Evolutionary conservation across 2,329 filamentous ascomycete genomes (phyloP), one percentile per base, ranked within the genome.

Genomic region (Trichoderma brevicompactum): DNA sequence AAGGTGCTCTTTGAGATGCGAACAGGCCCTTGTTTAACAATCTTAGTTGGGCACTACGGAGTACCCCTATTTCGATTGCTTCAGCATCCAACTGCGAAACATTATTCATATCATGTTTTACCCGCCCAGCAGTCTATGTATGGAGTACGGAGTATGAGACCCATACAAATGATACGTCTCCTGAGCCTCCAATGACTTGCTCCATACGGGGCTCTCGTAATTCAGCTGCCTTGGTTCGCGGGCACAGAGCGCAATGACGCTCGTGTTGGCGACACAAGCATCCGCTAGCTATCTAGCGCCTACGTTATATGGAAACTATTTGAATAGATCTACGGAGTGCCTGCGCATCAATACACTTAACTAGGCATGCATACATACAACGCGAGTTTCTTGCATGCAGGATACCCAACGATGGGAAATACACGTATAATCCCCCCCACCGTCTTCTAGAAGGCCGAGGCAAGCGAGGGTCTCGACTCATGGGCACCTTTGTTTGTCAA

Each of bases 51-150:
- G 44, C 44, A 50, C 12, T 50, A 32, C 9, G 23, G n/a, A n/a
- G 23, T 6, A 48, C 56, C 56, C 56, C 46, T 60, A 60, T 60
- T 50, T 9, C 4, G 23, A 38, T 32, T 50, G 36, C 56, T 60
- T 50, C 44, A 23, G 23, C 36, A 10, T n/a, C 38, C 1, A 50
- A 41, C 6, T 15, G 19, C 34, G 17, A 49, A 13, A 34, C 52
- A n/a, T 23, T 48, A 12, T 48, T n/a, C 44, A 38, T 38, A 10
- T 28, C 12, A 7, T 55, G 19, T 13, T n/a, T 7, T 13, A 40
- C 36, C 36, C 15, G 19, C 13, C 17, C 13, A 12, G 44, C 32
- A 49, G 19, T 1, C 5, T 12, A 6, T n/a, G n/a, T n/a, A n/a
- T n/a, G n/a, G n/a, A n/a, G n/a, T n/a, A n/a, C n/a, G n/a, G n/a